Evolutionary conservation across 345 rosid species (phyloP), one percentile per base, ranked within the genome.

Genomic region (Trapa bicornis): DNA sequence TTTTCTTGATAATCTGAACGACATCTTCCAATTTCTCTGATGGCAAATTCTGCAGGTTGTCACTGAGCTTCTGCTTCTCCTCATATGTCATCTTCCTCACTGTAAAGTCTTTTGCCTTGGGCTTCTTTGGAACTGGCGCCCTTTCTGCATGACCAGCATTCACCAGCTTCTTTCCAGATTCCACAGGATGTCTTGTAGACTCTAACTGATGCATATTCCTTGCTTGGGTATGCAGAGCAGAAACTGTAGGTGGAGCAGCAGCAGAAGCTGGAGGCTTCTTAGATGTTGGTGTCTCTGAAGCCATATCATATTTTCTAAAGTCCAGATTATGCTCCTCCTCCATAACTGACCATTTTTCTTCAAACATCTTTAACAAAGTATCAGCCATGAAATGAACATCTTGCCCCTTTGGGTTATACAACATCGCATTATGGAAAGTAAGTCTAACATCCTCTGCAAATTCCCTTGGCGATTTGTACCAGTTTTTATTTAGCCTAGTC

Each of bases 401-500:
- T 72, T 92, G 98, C 45, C 86, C 97, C 72, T 84, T 83, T 2
- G 91, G 92, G 70, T 92, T 92, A 75, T 92, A 92, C 68, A 81
- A 37, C 87, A 89, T 75, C 35, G 97, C 98, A 76, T 92, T 92
- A 70, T 73, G 82, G 75, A 90, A 90, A 17, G 98, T 88, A 66
- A 90, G 85, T 70, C 87, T 86, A 70, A 92, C 89, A 66, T 92
- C 98, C 66, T 88, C 86, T 1, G 90, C 96, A 80, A 92, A 90
- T 66, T 84, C 90, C 79, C 65, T 72, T 0, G 97, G 84, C 0
- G 92, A 84, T 76, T 86, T 80, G 65, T 92, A 92, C 85, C 66
- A 76, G 54, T 78, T 84, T 72, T 84, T 84, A 64, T 74, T 78
- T 86, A 88, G 73, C 80, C 80, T 85, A 73, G 62, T 77, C 79